Conservation (phyloP, 1,284 basidiomycete genomes). For the Pseudomicrostroma phylloplanum region DNA sequence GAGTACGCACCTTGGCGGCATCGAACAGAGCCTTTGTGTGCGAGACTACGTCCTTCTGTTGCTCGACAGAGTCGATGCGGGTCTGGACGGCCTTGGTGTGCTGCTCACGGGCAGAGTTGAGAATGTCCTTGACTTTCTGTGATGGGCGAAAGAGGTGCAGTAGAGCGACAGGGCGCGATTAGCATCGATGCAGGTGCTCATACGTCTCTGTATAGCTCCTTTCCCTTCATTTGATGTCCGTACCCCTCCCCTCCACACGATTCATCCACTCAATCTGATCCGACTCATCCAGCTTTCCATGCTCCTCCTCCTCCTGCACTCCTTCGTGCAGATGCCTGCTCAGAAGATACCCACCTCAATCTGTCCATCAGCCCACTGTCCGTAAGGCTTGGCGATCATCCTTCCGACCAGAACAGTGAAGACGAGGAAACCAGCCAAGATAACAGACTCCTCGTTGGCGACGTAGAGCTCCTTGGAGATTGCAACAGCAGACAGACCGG, state of each 20-base stretch:
- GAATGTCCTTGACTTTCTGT: conserved; percentile 68
- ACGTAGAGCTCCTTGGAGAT: conserved; percentile 98
- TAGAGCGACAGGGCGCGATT: background rate
- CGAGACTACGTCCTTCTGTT: conserved; percentile 89
- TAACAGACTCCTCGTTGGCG: conserved; percentile 67
- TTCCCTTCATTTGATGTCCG: too few relatives aligned
- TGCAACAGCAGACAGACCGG: conserved; percentile 80
- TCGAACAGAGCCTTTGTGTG: conserved; percentile 85
- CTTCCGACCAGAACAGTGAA: conserved; percentile 73
- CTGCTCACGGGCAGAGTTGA: conserved; percentile 74
- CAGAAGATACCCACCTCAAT: conserved; percentile 31
- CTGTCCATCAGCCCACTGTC: conserved; percentile 68
- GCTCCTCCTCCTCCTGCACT: too few relatives aligned
- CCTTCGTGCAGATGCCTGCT: too few relatives aligned
- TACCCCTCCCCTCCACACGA: too few relatives aligned
- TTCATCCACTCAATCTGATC: too few relatives aligned
- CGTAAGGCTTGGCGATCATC: conserved; percentile 75
- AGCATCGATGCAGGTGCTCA: background rate
- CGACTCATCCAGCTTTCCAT: too few relatives aligned
- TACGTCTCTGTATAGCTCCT: background rate
- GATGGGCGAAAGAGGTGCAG: background rate
- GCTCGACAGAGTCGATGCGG: conserved; percentile 80
- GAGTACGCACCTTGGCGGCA: conserved; percentile 67
- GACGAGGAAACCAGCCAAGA: conserved; percentile 74
- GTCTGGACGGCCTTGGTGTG: conserved; percentile 91